These are phyloP conservation scores for Austroboletus rostrupii DNA, from an alignment of 1,284 basidiomycete genomes.

Conservation along the genomic window DNA sequence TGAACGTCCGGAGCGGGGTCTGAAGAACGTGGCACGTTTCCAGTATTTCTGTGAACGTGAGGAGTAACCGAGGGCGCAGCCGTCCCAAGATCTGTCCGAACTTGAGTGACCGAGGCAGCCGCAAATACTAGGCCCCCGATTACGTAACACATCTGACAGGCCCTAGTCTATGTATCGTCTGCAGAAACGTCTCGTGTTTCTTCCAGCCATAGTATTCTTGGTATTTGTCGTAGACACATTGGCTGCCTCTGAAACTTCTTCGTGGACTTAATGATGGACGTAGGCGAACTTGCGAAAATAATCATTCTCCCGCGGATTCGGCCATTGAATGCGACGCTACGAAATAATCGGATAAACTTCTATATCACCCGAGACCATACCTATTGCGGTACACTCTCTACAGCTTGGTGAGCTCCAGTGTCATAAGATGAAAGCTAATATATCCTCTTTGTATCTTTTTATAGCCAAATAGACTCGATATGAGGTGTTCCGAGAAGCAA, in stretches of 20 bases:
- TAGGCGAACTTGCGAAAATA: not conserved
- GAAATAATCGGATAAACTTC: not conserved
- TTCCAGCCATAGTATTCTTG: not conserved
- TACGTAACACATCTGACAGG: not conserved
- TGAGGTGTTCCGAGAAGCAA: not conserved
- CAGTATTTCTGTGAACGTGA: slow-evolving; percentile 14
- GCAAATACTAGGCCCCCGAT: not conserved
- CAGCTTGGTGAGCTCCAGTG: slow-evolving; percentile 29
- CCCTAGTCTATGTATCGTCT: not conserved
- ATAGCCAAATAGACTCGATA: not conserved
- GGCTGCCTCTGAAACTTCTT: too few species aligned
- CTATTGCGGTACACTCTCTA: slow-evolving; percentile 6
- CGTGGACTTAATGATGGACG: too few species aligned
- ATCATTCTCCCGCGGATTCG: not conserved
- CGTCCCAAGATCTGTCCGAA: slow-evolving; percentile 4
- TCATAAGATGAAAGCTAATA: slow-evolving; percentile 4
- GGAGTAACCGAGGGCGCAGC: slow-evolving; percentile 14
- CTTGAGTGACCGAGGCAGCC: slow-evolving; percentile 1
- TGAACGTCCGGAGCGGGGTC: slow-evolving; percentile 28
- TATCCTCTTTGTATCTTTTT: not conserved
- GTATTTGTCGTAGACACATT: not conserved
- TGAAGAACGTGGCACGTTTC: slow-evolving; percentile 20
- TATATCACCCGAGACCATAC: not conserved
- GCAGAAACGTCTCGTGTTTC: not conserved
- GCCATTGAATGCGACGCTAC: not conserved